Evolutionary conservation across 129 eudicot genomes (phyloP).

Genomic region (Pulicaria dysenterica): DNA sequence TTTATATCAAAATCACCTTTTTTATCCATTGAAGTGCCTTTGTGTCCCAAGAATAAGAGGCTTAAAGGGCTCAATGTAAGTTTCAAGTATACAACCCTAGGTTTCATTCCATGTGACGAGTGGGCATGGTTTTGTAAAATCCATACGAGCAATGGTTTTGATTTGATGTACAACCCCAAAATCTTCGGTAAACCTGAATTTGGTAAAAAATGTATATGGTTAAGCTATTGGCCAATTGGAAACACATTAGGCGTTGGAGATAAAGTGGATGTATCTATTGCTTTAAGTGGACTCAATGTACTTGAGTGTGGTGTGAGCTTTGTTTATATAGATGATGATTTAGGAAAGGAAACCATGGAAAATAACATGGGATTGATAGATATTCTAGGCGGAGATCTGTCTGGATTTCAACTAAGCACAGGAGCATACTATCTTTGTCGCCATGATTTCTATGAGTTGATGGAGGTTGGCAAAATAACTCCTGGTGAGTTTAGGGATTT

Average conservation of each 20-base stretch:
- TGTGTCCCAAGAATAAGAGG: neutral
- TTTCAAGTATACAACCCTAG: neutral
- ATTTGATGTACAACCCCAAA: constrained; percentile 21
- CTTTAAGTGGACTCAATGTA: neutral
- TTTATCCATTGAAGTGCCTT: neutral
- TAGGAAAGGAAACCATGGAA: neutral
- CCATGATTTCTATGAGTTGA: constrained; percentile 1
- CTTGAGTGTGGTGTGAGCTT: neutral
- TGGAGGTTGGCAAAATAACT: neutral
- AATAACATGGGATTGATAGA: neutral
- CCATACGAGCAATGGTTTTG: neutral
- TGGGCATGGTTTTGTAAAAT: constrained; percentile 19
- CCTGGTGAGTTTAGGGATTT: neutral
- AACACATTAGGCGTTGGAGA: neutral
- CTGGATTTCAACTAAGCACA: constrained; percentile 13
- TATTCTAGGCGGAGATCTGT: constrained; percentile 12
- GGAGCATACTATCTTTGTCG: constrained; percentile 25
- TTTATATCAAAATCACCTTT: neutral
- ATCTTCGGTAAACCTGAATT: constrained; percentile 12
- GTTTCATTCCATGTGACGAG: neutral
- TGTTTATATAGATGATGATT: neutral
- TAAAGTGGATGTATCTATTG: neutral
- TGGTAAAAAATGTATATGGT: constrained; percentile 6
- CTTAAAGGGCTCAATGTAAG: constrained; percentile 14
- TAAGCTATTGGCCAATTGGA: constrained; percentile 27